Conservation (phyloP, 2,329 filamentous ascomycete species). For the Phaeosphaeriaceae sp. region DNA sequence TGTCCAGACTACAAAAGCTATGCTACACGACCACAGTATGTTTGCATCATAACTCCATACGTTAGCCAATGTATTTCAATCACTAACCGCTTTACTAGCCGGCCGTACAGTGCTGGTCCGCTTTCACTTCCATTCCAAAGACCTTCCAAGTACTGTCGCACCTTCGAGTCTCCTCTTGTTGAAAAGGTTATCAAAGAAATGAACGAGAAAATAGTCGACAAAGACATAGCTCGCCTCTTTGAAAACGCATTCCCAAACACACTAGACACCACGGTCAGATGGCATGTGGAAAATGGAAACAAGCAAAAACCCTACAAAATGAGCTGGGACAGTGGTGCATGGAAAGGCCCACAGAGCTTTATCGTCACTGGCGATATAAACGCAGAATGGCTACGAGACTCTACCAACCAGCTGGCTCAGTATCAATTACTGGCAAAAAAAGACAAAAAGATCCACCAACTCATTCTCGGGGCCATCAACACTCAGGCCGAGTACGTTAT, state of each 20-base stretch:
- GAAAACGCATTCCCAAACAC: constrained; percentile 95
- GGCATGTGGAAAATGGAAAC: constrained; percentile 72
- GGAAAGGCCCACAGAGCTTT: constrained; percentile 88
- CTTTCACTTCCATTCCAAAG: constrained; percentile 85
- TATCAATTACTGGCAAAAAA: constrained; percentile 86
- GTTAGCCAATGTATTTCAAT: constrained; percentile 64
- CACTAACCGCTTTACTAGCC: constrained; percentile 56
- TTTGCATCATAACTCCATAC: constrained; percentile 18
- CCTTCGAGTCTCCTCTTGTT: constrained; percentile 84
- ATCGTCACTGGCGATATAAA: constrained; percentile 94
- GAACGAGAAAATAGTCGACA: constrained; percentile 78
- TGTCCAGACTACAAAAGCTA: constrained; percentile 73
- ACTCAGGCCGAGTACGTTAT: constrained; percentile 96
- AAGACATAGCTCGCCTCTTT: constrained; percentile 88
- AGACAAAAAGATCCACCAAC: constrained; percentile 75
- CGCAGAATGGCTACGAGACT: constrained; percentile 90
- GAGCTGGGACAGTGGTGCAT: constrained; percentile 58
- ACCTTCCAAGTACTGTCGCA: constrained; percentile 80
- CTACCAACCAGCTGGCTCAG: constrained; percentile 89
- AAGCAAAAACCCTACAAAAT: constrained; percentile 49
- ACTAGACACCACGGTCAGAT: constrained; percentile 86
- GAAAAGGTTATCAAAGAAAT: constrained; percentile 87
- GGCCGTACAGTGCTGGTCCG: constrained; percentile 79
- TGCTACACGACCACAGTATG: constrained; percentile 66
- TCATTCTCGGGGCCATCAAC: constrained; percentile 93